Conservation (phyloP, 257 asterid species). For the Vinca minor region DNA sequence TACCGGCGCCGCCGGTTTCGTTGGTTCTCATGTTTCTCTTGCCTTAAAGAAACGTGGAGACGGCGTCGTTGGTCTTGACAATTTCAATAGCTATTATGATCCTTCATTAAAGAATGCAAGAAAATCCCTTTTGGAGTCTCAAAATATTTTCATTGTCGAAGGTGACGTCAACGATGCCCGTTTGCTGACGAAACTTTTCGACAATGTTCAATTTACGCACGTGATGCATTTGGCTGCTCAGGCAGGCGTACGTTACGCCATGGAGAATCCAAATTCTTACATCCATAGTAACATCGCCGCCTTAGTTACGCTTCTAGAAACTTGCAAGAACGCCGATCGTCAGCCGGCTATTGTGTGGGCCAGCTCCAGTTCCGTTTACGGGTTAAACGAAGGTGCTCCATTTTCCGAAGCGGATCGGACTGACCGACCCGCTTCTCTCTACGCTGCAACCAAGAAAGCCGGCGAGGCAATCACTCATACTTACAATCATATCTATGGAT, state of each 20-base stretch:
- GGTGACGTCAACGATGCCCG: constrained; percentile 59
- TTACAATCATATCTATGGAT: constrained; percentile 64
- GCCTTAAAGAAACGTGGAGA: constrained; percentile 71
- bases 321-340: constrained; percentile 41
- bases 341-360: constrained; percentile 81
- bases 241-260: constrained; percentile 76
- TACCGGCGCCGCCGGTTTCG: constrained; percentile 88
- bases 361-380: constrained; percentile 82
- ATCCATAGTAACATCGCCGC: constrained; percentile 74
- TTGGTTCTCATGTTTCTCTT: constrained; percentile 58
- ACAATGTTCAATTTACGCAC: constrained; percentile 45
- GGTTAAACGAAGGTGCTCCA: constrained; percentile 52
- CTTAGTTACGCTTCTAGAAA: constrained; percentile 58
- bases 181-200: constrained; percentile 42
- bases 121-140: constrained; percentile 22
- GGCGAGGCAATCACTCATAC: constrained; percentile 69
- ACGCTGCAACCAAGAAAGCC: constrained; percentile 76
- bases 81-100: constrained; percentile 61
- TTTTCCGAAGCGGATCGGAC: constrained; percentile 75
- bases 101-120: constrained; percentile 43
- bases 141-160: constrained; percentile 34
- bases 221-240: constrained; percentile 87
- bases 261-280: constrained; percentile 67
- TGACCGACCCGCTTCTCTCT: constrained; percentile 66
- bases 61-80: constrained; percentile 74